phyloP scores from a whole-genome alignment of 1,139 yeast genomes.

The Geotrichum australiense region DNA sequence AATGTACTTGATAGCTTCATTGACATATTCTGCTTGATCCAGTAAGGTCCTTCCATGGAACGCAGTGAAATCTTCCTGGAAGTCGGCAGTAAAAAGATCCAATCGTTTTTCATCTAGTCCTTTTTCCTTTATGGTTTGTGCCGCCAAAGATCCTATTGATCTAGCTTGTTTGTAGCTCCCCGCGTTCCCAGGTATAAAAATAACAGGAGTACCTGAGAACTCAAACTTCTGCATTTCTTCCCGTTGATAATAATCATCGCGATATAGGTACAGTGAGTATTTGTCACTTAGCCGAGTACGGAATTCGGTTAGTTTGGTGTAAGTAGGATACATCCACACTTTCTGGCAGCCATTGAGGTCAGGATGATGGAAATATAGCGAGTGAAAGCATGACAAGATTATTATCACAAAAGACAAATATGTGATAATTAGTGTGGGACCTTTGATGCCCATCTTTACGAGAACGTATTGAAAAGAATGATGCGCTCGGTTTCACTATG shows the following conservation, averaged over 20 bases:
- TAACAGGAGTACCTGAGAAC: constrained; percentile 70
- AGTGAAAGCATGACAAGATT: constrained; percentile 14
- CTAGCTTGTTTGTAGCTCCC: constrained; percentile 89
- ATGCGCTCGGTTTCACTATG: no score
- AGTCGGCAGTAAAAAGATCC: constrained; percentile 86
- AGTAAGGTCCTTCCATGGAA: constrained; percentile 90
- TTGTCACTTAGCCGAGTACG: constrained; percentile 67
- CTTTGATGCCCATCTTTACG: background rate
- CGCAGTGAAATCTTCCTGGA: constrained; percentile 94
- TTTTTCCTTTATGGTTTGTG: constrained; percentile 33
- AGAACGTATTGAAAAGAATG: no score
- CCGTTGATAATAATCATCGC: constrained; percentile 49
- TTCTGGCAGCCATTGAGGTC: constrained; percentile 20
- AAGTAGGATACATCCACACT: constrained; percentile 23
- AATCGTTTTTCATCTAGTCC: constrained; percentile 25
- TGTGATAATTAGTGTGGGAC: constrained; percentile 32
- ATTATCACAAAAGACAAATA: constrained; percentile 3
- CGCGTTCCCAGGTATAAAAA: constrained; percentile 96
- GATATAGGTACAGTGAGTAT: constrained; percentile 71
- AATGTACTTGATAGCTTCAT: constrained; percentile 78
- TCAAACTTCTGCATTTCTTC: constrained; percentile 31
- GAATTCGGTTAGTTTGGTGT: constrained; percentile 52
- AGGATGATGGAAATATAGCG: constrained; percentile 15
- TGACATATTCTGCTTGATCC: constrained; percentile 90
- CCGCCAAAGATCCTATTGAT: constrained; percentile 66